Evolutionary conservation across 208 protist species (phyloP), one percentile per base, ranked within the genome.

Genomic region (Crithidia expoeki): DNA sequence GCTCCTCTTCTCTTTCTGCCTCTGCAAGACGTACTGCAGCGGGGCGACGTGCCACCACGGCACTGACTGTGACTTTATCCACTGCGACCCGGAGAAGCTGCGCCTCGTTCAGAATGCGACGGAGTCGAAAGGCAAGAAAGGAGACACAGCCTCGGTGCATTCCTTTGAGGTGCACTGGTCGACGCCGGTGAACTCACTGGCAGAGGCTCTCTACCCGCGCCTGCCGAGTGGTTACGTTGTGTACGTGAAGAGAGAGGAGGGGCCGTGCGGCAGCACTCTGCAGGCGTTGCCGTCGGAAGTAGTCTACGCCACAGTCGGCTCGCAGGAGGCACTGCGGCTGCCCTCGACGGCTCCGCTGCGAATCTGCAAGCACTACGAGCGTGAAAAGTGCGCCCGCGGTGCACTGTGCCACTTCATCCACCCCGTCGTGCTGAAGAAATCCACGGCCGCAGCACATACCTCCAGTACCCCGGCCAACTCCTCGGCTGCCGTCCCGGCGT

Each of bases 291-390:
- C 68, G 11, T 84, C 80, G 0, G 82, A 92, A 67, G 46, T 77
- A 33, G 72, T 88, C 25, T 88, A 86, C 74, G 67, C 68, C 19
- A 92, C 83, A 4, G 75, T 79, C 14, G 86, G 83, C 16, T 80
- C 80, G 17, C 75, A 79, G 50, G 81, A 82, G 47, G 82, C 80
- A 25, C 60, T 84, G 56, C 42, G 65, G 55, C 70, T 69, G 23
- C 55, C 66, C 23, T 65, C 70, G 27, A 68, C 62, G 10, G 76
- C 72, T 28, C 71, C 80, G 21, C 78, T 92, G 61, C 86, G 81
- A 9, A 52, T 88, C 34, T 92, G 86, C 75, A 88, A 89, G 55
- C 86, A 92, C 71, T 92, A 80, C 61, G 73, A 84, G 32, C 79
- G 83, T 7, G 83, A 89, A 59, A 86, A 85, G 68, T 92, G 86